Conservation (phyloP, 2,329 filamentous ascomycete genomes). For the Botrytis sinoallii region DNA sequence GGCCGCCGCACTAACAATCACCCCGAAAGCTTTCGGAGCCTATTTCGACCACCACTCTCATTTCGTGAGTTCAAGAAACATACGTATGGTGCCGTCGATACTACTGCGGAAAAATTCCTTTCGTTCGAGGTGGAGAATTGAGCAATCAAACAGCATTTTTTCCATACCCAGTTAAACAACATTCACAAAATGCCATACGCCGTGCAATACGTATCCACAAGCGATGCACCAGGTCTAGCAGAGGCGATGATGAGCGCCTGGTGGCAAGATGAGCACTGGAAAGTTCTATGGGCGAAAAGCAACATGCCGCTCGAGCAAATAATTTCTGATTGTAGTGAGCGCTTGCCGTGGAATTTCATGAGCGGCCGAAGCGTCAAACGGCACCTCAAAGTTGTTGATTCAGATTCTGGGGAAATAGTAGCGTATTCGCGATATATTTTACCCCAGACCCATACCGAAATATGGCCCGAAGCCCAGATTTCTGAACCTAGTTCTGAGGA, state of each 20-base stretch:
- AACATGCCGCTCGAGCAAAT: not conserved
- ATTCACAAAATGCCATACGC: not conserved
- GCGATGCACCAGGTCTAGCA: not conserved
- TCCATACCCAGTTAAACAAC: not conserved
- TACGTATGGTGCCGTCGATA: not conserved
- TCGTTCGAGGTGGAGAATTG: not conserved
- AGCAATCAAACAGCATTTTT: not conserved
- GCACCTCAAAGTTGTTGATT: not conserved
- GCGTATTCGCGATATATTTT: not conserved
- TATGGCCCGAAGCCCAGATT: not conserved
- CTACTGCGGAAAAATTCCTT: not conserved
- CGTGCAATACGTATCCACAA: not conserved
- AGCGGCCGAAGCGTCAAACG: not conserved
- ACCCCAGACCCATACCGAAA: not conserved
- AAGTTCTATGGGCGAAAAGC: not conserved
- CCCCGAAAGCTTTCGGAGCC: not conserved
- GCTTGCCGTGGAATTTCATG: not conserved
- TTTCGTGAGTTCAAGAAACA: not conserved
- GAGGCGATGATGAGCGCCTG: not conserved
- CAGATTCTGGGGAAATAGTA: not conserved
- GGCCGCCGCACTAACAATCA: not conserved
- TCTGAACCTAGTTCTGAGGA: not conserved
- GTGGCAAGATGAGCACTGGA: not conserved
- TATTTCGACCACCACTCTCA: not conserved
- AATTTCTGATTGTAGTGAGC: not conserved